phyloP scores from a whole-genome alignment of 768 basidiomycete species.

The Paxillus rubicundulus region DNA sequence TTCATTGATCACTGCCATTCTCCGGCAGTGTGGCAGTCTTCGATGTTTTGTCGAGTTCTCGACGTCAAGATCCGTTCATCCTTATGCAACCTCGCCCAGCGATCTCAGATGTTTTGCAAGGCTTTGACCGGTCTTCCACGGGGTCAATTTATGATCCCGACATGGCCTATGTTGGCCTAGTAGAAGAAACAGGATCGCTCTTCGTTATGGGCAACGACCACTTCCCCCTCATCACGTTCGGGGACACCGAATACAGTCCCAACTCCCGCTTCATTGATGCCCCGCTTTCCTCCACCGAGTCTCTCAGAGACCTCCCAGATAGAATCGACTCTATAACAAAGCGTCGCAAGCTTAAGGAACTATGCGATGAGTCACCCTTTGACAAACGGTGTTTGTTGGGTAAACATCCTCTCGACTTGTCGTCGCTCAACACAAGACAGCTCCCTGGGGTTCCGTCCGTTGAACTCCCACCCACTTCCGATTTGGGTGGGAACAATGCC shows the following conservation, averaged over 20 bases:
- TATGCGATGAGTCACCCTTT: conserved; percentile 37
- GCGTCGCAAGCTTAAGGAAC: conserved; percentile 41
- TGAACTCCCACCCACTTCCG: conserved; percentile 28
- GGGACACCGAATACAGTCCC: conserved; percentile 40
- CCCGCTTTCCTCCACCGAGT: conserved; percentile 27
- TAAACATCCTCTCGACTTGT: conserved; percentile 50
- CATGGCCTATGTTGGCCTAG: conserved; percentile 78
- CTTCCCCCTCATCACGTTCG: conserved; percentile 81
- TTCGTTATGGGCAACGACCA: conserved; percentile 82
- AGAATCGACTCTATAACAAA: conserved; percentile 46
- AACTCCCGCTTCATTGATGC: conserved; percentile 36
- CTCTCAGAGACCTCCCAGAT: conserved; percentile 34
- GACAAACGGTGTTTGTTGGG: conserved; percentile 66
- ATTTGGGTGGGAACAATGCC: conserved; percentile 6
- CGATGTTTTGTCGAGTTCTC: conserved; percentile 57
- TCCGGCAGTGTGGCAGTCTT: conserved; percentile 72
- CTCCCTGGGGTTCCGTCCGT: conserved; percentile 55
- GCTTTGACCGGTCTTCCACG: conserved; percentile 33
- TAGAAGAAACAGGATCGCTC: conserved; percentile 68
- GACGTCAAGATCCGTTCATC: conserved; percentile 64
- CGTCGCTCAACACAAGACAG: conserved; percentile 49
- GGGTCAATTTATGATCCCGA: conserved; percentile 44
- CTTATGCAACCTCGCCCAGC: conserved; percentile 84
- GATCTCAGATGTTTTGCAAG: conserved; percentile 68
- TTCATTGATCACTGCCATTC: neutral